phyloP scores from a whole-genome alignment of 192 early-diverging fungal species.

The Coemansia sp. region DNA sequence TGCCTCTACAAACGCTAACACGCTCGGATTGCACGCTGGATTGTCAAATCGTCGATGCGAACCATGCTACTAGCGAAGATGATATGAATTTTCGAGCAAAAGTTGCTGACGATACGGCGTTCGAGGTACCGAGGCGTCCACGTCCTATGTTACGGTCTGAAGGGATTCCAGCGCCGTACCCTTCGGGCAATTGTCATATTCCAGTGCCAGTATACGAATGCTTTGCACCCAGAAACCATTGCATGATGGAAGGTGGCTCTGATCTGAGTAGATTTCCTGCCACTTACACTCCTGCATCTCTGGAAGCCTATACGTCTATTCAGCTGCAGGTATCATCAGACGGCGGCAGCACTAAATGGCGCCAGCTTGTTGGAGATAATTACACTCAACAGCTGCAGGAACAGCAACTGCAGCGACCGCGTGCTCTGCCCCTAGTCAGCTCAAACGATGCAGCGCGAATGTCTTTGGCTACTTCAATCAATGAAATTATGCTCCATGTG shows the following conservation, averaged over 20 bases:
- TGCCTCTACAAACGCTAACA: not conserved
- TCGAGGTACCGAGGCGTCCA: not conserved
- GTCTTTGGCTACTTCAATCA: not conserved
- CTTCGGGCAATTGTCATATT: constrained; percentile 24
- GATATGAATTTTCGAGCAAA: not conserved
- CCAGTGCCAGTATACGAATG: constrained; percentile 18
- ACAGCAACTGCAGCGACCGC: constrained; percentile 8
- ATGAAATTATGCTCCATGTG: constrained; percentile 1
- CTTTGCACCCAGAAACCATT: not conserved
- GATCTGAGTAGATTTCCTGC: not conserved
- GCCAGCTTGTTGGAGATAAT: constrained; percentile 1
- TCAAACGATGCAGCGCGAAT: not conserved
- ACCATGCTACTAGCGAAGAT: not conserved
- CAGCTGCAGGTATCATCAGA: not conserved
- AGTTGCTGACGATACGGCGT: not conserved
- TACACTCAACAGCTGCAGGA: not conserved
- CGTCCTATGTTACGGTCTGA: constrained; percentile 15
- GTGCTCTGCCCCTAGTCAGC: constrained; percentile 1
- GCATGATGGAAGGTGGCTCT: too few species aligned
- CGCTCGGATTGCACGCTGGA: not conserved
- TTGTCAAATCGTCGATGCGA: not conserved
- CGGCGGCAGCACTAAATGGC: constrained; percentile 21
- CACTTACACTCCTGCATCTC: not conserved
- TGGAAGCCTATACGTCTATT: not conserved
- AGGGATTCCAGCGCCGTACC: constrained; percentile 34